Base-by-base conservation (phyloP, 495 filamentous ascomycete genomes). In the Penicillium malachiteum region DNA sequence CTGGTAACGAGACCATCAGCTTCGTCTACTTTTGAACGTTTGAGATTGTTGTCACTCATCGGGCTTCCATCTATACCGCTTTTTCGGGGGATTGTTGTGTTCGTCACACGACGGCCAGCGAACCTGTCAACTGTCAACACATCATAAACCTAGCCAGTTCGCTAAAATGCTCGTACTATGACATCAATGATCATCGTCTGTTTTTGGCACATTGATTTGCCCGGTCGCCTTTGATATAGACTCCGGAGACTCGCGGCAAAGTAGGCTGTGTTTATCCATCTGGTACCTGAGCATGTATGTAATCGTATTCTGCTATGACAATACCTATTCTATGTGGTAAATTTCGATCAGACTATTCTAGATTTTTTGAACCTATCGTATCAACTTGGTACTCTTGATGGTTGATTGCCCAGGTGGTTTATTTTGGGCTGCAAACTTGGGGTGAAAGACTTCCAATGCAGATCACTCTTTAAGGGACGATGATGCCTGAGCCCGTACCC, bases 61-160 rank as follows among this genome's bases (percentile, higher is more conserved):
- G 43, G 35, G n/a, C 16, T 21, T 51, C n/a, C 17, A 7, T 55
- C 50, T 47, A 42, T 57, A 49, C 50, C 50, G 49, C 60, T 48
- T 17, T 38, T 60, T 57, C 51, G 57, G 59, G 50, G 16, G 39
- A 52, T 52, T 52, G 50, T 56, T 61, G 53, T 34, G 33, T 33
- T 40, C 14, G 57, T 68, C 62, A 68, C 65, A 67, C 62, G 62
- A 67, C 56, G 47, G 32, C 11, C 11, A 26, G 52, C 11, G 38
- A 43, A 45, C 64, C 51, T 65, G 51, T 65, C 32, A 62, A 59
- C 50, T 17, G 48, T 54, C 32, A 49, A 61, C 57, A 66, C 54
- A 66, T 60, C 65, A 62, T 38, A 46, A 14, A 42, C 39, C 45
- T 8, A 54, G 41, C 51, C 55, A 54, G 56, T 40, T 26, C 33